Percentiles rank a stretch among this genome's conserved stretches.
phyloP scores from a whole-genome alignment of 148 eudicot genomes.

The Drosera capensis region DNA sequence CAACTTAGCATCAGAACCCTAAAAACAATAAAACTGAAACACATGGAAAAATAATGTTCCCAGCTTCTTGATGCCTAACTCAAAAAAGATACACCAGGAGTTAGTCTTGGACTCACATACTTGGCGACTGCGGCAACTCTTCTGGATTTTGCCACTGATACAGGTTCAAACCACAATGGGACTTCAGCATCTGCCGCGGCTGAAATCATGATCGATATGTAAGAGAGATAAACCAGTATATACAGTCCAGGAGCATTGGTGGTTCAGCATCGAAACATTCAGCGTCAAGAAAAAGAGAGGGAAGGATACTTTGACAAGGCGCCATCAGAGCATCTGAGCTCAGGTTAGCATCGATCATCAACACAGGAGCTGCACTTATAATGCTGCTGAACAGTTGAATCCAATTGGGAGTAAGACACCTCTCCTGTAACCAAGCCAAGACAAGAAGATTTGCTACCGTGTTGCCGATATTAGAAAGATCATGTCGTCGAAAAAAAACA shows the following conservation, averaged over 20 bases:
- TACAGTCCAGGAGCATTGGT: too few species aligned
- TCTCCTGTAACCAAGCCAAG: conserved; percentile 33
- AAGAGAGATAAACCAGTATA: neutral
- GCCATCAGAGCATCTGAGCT: conserved; percentile 44
- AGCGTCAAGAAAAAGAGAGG: too few species aligned
- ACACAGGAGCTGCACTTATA: conserved; percentile 41
- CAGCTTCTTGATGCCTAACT: neutral
- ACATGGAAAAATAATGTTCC: too few species aligned
- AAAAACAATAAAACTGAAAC: too few species aligned
- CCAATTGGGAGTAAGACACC: conserved; percentile 63
- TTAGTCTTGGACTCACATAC: conserved; percentile 39
- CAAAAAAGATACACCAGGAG: neutral
- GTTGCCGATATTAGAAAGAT: neutral
- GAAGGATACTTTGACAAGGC: conserved; percentile 49
- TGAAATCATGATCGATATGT: conserved; percentile 16
- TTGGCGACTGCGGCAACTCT: conserved; percentile 55
- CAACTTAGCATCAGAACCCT: too few species aligned
- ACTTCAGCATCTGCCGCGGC: conserved; percentile 57
- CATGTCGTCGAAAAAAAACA: neutral
- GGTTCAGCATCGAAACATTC: too few species aligned
- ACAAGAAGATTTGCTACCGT: neutral
- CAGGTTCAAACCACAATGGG: conserved; percentile 98
- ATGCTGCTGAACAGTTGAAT: conserved; percentile 33
- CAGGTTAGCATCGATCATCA: conserved; percentile 95
- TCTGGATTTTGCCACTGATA: conserved; percentile 76